Evolutionary conservation across 2,329 filamentous ascomycete species (phyloP).

Genomic region (Aquanectria penicillioides): DNA sequence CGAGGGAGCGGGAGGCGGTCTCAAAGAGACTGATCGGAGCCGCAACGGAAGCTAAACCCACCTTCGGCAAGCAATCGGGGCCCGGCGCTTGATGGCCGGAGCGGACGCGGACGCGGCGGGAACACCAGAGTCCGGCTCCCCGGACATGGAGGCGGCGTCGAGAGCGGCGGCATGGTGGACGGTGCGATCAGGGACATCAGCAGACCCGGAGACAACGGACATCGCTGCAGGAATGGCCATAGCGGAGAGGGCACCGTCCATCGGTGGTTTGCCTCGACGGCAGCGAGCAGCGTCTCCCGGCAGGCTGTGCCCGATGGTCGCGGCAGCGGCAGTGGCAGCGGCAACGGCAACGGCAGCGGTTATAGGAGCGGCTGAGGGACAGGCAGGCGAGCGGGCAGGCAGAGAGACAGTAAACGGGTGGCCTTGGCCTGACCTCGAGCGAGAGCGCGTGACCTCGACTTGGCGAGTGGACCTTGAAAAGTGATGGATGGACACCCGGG

Average conservation of each 20-base stretch:
- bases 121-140: constrained; percentile 14
- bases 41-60: constrained; percentile 42
- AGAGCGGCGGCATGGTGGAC: constrained; percentile 8
- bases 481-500: constrained; percentile 22
- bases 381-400: background rate
- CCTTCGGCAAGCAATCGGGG: constrained; percentile 64
- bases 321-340: background rate
- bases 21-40: background rate
- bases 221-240: constrained; percentile 20
- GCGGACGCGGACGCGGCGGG: constrained; percentile 8
- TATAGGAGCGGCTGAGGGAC: no score
- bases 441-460: constrained; percentile 12
- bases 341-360: constrained; percentile 5
- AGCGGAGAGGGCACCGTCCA: constrained; percentile 11
- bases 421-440: constrained; percentile 12
- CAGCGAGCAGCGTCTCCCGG: constrained; percentile 16
- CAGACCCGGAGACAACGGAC: background rate
- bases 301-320: constrained; percentile 4
- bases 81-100: constrained; percentile 56
- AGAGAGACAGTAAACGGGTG: no score
- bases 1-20: background rate
- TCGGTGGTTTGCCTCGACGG: constrained; percentile 17
- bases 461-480: constrained; percentile 18
- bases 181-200: constrained; percentile 12
- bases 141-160: constrained; percentile 4